These are phyloP conservation scores for Actinomortierella ambigua DNA, from an alignment of 371 early-diverging fungal genomes.

Conservation along the genomic window DNA sequence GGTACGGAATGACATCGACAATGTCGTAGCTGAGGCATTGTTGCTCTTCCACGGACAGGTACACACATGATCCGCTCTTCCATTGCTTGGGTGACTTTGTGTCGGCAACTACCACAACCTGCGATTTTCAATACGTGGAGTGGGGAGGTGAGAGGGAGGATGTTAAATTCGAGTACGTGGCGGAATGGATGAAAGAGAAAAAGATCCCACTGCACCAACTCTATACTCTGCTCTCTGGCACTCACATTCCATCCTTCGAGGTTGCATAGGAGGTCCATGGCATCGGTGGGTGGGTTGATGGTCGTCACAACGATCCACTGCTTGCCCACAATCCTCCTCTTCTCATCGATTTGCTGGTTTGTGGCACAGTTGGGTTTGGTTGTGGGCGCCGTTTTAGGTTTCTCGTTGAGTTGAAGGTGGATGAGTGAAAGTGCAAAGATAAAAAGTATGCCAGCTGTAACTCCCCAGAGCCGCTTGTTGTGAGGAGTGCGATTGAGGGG, in stretches of 20 bases:
- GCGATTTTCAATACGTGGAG: too few species aligned
- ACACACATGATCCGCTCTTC: constrained; percentile 5
- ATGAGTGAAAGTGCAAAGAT: constrained; percentile 3
- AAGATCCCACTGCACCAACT: too few species aligned
- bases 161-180: too few species aligned
- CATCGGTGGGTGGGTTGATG: constrained; percentile 2
- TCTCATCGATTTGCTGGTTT: not conserved
- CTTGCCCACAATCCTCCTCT: not conserved
- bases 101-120: constrained; percentile 5
- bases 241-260: constrained; percentile 9
- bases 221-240: not conserved
- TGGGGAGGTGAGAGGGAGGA: too few species aligned
- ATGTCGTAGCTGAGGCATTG: not conserved
- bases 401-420: too few species aligned
- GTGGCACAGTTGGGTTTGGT: too few species aligned
- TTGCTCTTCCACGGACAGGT: constrained; percentile 5
- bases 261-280: constrained; percentile 10
- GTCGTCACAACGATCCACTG: constrained; percentile 5
- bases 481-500: constrained; percentile 1
- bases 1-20: constrained; percentile 6
- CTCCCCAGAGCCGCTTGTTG: constrained; percentile 5
- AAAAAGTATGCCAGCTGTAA: too few species aligned
- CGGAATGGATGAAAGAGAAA: too few species aligned
- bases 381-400: too few species aligned
- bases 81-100: constrained; percentile 4